A percentile compares a stretch with the other conserved stretches of the same genome.
Conservation (phyloP, 2,329 filamentous ascomycete genomes). For the Rhexocercosporidium sp. region DNA sequence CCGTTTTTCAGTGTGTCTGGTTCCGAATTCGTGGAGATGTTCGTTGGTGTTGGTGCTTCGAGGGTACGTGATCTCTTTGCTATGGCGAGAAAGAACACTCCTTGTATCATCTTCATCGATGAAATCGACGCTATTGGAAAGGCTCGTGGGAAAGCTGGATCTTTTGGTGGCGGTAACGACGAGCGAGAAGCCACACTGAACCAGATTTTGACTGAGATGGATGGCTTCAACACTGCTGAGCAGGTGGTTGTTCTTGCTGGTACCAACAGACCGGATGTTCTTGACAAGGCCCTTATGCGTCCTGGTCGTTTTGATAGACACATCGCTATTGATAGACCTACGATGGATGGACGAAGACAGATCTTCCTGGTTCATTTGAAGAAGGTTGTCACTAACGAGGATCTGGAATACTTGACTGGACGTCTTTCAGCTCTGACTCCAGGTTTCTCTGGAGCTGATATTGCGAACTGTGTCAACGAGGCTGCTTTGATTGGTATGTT, state of each 20-base stretch:
- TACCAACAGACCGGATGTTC: conserved; percentile 92
- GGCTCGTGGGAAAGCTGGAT: conserved; percentile 79
- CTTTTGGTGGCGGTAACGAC: conserved; percentile 88
- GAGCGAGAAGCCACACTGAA: conserved; percentile 97
- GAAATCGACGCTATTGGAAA: conserved; percentile 98
- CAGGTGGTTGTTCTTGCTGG: conserved; percentile 96
- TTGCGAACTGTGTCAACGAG: conserved; percentile 98
- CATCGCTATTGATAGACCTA: conserved; percentile 92
- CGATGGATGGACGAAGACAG: conserved; percentile 94
- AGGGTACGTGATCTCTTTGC: conserved; percentile 94
- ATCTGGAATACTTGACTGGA: conserved; percentile 85
- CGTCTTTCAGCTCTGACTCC: conserved; percentile 91
- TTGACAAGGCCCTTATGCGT: conserved; percentile 95
- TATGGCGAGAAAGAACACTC: conserved; percentile 92
- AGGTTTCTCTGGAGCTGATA: conserved; percentile 96
- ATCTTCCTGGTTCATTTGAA: conserved; percentile 94
- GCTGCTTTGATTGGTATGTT: conserved; percentile 89
- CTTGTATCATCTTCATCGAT: conserved; percentile 99
- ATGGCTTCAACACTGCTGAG: conserved; percentile 96
- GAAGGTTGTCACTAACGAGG: conserved; percentile 93
- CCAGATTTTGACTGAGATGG: conserved; percentile 99
- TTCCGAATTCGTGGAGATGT: conserved; percentile 99
- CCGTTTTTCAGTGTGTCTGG: conserved; percentile 99
- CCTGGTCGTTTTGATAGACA: conserved; percentile 97
- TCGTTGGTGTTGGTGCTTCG: conserved; percentile 96